Evolutionary conservation across 2,329 filamentous ascomycete species (phyloP), one percentile per base, ranked within the genome.

Genomic region (Bipolaris victoriae): DNA sequence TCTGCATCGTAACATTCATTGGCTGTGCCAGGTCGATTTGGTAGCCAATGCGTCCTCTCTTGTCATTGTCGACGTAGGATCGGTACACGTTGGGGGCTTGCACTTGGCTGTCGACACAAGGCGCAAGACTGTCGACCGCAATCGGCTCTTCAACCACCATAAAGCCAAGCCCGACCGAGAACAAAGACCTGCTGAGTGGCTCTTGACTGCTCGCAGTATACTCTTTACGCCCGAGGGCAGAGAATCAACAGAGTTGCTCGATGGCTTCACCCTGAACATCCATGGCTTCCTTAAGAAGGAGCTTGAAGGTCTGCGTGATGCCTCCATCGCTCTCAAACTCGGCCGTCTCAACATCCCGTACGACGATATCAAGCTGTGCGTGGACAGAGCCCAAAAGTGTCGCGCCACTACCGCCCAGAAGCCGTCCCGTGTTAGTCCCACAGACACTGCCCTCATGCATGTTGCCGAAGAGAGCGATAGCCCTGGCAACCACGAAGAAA

Each of bases 51-150:
- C 93, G 69, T 90, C 91, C 0, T 88, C 88, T 5, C 73, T 97
- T 52, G 88, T 88, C 55, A 82, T 98, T 33, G 82, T 89, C 22
- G 90, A 92, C 64, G 90, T 96, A 24, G 95, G 95, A 20, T 90
- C 88, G 60, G 76, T 98, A 41, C 91, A 97, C 71, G 81, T 97
- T 53, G 94, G 93, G 56, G 91, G 86, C 66, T 85, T 97, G 68
- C 92, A 90, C 13, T 81, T 97, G 58, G 90, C 91, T 5, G 90
- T 99, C 51, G 94, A 99, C 73, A 98, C 95, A 6, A 84, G 96
- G 66, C 88, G 87, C 60, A 96, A 96, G 78, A 94, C 93, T 77
- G 91, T 97, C 29, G 93, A 97, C 72, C 87, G 92, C 52, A 92
- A 91, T 57, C 90, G 92, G 43, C 88, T 96, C 68, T 97, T 97